phyloP scores from a whole-genome alignment of 257 asterid genomes.

The Echites panduratus region DNA sequence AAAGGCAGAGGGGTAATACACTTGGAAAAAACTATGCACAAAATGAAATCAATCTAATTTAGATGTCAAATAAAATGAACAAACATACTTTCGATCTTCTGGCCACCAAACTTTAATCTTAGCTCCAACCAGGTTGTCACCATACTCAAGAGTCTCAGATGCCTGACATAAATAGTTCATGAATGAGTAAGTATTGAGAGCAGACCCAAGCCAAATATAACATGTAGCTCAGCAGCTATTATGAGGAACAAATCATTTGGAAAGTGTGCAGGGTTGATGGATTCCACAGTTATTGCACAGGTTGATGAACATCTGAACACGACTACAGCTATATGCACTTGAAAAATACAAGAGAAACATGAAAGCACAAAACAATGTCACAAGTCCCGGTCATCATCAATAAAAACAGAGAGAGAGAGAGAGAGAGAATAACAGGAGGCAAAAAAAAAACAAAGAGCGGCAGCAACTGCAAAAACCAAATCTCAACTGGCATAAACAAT shows the following conservation, averaged over 20 bases:
- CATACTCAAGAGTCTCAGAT: constrained; percentile 35
- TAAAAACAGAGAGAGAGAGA: too few species aligned
- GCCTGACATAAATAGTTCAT: constrained; percentile 37
- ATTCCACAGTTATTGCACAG: background rate
- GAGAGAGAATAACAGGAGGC: too few species aligned
- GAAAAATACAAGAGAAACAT: background rate
- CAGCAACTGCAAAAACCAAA: background rate
- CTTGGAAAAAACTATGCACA: background rate
- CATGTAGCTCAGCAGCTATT: constrained; percentile 6
- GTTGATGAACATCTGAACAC: background rate
- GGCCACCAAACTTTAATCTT: constrained; percentile 96
- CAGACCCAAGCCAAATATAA: too few species aligned
- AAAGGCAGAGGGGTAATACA: background rate
- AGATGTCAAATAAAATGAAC: background rate
- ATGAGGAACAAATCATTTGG: background rate
- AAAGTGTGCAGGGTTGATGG: background rate
- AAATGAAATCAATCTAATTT: background rate
- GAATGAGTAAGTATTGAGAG: background rate
- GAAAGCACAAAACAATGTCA: background rate
- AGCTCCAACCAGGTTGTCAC: constrained; percentile 61
- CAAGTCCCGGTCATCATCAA: background rate
- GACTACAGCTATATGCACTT: background rate
- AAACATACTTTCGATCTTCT: constrained; percentile 57
- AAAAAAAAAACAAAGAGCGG: too few species aligned
- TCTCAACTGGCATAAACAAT: background rate